phyloP scores from a whole-genome alignment of 148 eudicot species.

The Camellia japonica region DNA sequence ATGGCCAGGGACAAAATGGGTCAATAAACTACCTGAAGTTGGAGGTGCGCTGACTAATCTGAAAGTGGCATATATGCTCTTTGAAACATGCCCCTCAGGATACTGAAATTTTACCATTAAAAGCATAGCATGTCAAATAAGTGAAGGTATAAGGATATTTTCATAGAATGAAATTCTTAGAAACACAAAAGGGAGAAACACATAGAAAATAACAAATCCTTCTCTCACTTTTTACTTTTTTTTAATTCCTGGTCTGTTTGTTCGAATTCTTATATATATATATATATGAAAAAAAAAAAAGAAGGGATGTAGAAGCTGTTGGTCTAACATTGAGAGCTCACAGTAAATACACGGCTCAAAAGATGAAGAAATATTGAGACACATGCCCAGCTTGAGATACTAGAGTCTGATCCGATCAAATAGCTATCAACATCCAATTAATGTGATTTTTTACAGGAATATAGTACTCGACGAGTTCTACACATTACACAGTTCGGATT shows the following conservation, averaged over 20 bases:
- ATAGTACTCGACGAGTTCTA: too few species aligned
- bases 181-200: too few species aligned
- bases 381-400: too few species aligned
- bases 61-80: constrained; percentile 78
- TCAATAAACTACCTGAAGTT: constrained; percentile 41
- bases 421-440: too few species aligned
- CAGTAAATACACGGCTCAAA: too few species aligned
- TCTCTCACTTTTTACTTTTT: background rate
- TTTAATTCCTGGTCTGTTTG: background rate
- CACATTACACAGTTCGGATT: too few species aligned
- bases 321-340: too few species aligned
- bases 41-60: constrained; percentile 52
- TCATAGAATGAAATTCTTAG: too few species aligned
- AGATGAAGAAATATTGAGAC: too few species aligned
- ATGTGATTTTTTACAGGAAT: too few species aligned
- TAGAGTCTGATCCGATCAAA: too few species aligned
- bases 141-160: background rate
- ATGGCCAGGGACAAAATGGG: constrained; percentile 75
- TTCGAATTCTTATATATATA: background rate
- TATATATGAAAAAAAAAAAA: too few species aligned
- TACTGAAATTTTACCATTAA: constrained; percentile 36
- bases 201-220: background rate
- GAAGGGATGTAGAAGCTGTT: background rate
- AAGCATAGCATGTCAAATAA: background rate
- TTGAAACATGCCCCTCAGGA: constrained; percentile 90